Evolutionary conservation across 208 protist species (phyloP).

Genomic region (Acanthamoeba castellanii): DNA sequence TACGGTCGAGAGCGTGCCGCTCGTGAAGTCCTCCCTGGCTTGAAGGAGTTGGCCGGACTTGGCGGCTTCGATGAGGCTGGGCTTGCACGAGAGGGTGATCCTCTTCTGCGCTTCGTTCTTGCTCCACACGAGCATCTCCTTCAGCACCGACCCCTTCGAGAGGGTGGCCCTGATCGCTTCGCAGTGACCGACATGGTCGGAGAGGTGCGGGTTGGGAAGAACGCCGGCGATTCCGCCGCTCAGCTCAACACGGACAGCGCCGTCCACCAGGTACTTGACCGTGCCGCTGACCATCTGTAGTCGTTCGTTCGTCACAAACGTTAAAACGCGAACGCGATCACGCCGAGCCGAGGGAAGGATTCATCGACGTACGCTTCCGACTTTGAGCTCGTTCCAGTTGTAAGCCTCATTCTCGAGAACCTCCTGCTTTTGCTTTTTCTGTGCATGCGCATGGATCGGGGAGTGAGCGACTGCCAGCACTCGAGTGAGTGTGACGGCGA

Average conservation of each 20-base stretch:
- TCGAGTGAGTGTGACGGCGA: not conserved
- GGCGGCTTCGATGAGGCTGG: slow-evolving; percentile 65
- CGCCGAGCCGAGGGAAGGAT: not conserved
- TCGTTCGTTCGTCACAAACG: not conserved
- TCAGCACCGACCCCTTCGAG: not conserved
- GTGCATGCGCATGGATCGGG: not conserved
- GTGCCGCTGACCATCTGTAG: slow-evolving; percentile 47
- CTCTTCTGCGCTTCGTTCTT: slow-evolving; percentile 52
- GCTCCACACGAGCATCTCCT: slow-evolving; percentile 56
- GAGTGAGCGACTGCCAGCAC: not conserved
- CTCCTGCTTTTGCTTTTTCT: slow-evolving; percentile 68
- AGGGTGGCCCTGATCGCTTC: slow-evolving; percentile 23
- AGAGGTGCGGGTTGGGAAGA: slow-evolving; percentile 46
- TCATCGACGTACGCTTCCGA: slow-evolving; percentile 34
- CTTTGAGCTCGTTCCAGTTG: slow-evolving; percentile 10
- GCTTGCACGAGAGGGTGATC: slow-evolving; percentile 66
- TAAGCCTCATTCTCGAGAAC: slow-evolving; percentile 3
- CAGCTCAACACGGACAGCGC: slow-evolving; percentile 23
- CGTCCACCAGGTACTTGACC: slow-evolving; percentile 64
- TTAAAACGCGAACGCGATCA: not conserved
- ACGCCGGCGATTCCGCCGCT: slow-evolving; percentile 34
- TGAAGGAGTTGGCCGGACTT: not conserved
- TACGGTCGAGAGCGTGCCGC: slow-evolving; percentile 50
- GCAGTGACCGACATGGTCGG: slow-evolving; percentile 55
- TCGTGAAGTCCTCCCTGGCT: slow-evolving; percentile 54